Base-by-base conservation (phyloP, 2,329 filamentous ascomycete species). In the Aureobasidium pullulans region DNA sequence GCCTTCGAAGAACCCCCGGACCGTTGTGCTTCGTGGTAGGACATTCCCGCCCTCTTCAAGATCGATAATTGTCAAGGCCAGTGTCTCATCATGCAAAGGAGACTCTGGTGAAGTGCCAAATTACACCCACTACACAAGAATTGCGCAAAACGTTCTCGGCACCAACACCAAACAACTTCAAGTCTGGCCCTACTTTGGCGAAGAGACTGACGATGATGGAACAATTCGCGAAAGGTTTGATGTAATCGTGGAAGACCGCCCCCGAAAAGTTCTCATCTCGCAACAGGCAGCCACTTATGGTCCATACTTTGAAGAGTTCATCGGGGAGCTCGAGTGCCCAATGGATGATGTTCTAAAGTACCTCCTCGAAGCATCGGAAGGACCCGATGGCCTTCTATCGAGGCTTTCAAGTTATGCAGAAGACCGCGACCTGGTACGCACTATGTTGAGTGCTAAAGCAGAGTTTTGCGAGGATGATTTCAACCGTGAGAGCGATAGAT, bases 51-150 rank as follows among this genome's bases (percentile, higher is more conserved):
- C 23, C 23, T 23, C 23, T 23, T 31, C 44, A 15, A 10, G 7
- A 16, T 19, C 7, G 10, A 37, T 39, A 5, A 29, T 10, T 6
- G 19, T 28, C 19, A 23, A 23, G 2, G 53, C 13, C 28, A 13
- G 28, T 10, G 13, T 47, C 32, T 39, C 32, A 29, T 16, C 42
- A 7, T 39, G 16, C 6, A 47, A 57, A 13, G 32, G 1, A 1
- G 3, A 7, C 15, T 37, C 39, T 16, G 34, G 19, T 10, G 49
- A 60, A 19, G 71, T 76, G 23, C 76, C 76, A 2, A 61, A 60
- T 9, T 77, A 75, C 63, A 71, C 68, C 2, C 73, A 76, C 60
- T 77, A 75, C 61, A 71, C 75, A n/a, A 71, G 66, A 40, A 65
- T 78, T 44, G 71, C 69, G 50, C 64, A 71, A 40, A 78, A 74